These are phyloP conservation scores for Colletotrichum euphorbiae DNA, from an alignment of 2,329 filamentous ascomycete genomes.

Conservation along the genomic window DNA sequence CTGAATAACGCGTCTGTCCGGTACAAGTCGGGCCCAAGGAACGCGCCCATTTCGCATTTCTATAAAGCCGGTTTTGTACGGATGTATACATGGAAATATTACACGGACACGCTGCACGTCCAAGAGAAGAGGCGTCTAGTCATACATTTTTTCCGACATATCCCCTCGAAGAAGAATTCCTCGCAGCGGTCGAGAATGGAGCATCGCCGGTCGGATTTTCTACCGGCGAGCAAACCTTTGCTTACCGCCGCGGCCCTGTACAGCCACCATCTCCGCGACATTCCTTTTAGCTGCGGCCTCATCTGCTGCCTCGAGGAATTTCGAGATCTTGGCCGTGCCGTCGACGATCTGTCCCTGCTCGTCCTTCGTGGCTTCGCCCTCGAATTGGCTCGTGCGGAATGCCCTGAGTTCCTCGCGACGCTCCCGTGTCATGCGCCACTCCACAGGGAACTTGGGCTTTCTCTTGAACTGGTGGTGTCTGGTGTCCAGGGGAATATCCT, in stretches of 20 bases:
- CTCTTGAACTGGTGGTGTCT: slow-evolving; percentile 81
- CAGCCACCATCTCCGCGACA: slow-evolving; percentile 48
- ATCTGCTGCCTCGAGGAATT: slow-evolving; percentile 46
- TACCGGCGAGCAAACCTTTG: slow-evolving; percentile 22
- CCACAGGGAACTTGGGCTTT: slow-evolving; percentile 79
- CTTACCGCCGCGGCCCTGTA: slow-evolving; percentile 25
- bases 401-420: slow-evolving; percentile 74
- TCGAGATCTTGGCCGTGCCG: slow-evolving; percentile 62
- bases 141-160: slow-evolving; percentile 23
- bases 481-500: slow-evolving; percentile 89
- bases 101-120: slow-evolving; percentile 29
- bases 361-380: slow-evolving; percentile 66
- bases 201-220: neutral
- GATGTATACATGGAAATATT: slow-evolving; percentile 40
- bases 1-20: neutral
- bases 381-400: slow-evolving; percentile 61
- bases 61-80: slow-evolving; percentile 22
- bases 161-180: neutral
- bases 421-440: slow-evolving; percentile 83
- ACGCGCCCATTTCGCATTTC: slow-evolving; percentile 26
- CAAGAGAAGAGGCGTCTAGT: slow-evolving; percentile 28
- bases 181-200: neutral
- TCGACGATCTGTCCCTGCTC: slow-evolving; percentile 69
- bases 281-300: slow-evolving; percentile 45
- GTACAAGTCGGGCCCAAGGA: neutral